phyloP scores from a whole-genome alignment of 139 green algal genomes.

The Desmodesmus armatus region DNA sequence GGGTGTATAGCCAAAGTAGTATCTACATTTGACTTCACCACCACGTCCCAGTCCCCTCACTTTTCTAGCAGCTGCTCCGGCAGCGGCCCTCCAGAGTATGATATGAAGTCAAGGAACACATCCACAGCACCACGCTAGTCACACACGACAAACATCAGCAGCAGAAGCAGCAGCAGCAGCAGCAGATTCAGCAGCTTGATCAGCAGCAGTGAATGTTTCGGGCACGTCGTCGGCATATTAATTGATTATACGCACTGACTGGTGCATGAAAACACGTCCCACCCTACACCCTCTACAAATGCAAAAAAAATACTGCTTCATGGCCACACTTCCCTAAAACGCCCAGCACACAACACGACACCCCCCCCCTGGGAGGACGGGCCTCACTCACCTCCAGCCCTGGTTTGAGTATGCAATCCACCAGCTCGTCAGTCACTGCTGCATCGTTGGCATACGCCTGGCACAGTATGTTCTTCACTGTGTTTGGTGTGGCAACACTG shows the following conservation, averaged over 20 bases:
- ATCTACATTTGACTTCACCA: neutral
- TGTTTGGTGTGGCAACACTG: constrained; percentile 52
- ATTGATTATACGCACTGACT: no score
- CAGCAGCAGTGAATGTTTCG: no score
- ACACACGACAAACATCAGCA: neutral
- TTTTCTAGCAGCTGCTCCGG: constrained; percentile 90
- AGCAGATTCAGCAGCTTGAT: neutral
- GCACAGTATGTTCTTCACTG: constrained; percentile 85
- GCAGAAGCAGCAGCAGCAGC: neutral
- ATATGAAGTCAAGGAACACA: constrained; percentile 99
- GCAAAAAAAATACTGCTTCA: no score
- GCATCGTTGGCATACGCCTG: constrained; percentile 90
- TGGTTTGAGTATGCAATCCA: constrained; percentile 87
- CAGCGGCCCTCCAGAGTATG: constrained; percentile 89
- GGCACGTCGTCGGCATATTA: no score
- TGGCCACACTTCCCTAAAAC: no score
- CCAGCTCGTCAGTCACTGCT: constrained; percentile 89
- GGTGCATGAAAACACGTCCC: no score
- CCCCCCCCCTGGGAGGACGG: no score
- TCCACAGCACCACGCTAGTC: constrained; percentile 80
- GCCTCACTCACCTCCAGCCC: constrained; percentile 70
- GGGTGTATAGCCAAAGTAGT: neutral
- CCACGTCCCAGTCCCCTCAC: no score
- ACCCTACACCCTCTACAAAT: no score
- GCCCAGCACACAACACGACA: no score